These are phyloP conservation scores for Fomitopsis palustris DNA, from an alignment of 1,284 basidiomycete species.

Conservation along the genomic window DNA sequence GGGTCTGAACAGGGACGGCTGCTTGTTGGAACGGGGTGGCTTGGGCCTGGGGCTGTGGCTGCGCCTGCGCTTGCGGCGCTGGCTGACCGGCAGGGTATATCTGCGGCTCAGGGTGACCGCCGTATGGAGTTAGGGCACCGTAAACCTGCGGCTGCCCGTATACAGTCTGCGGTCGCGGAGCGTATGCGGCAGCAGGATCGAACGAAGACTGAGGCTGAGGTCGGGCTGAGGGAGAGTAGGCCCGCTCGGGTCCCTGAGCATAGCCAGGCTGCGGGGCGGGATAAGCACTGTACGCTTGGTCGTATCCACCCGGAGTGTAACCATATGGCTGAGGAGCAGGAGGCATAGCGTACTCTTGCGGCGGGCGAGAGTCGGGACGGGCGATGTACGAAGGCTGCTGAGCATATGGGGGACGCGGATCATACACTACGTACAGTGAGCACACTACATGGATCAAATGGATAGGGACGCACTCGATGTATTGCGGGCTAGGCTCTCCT, in stretches of 20 bases:
- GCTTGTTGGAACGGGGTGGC: background rate
- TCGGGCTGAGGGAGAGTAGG: slow-evolving; percentile 17
- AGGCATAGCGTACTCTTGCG: slow-evolving; percentile 18
- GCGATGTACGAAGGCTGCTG: slow-evolving; percentile 23
- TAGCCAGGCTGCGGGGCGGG: slow-evolving; percentile 34
- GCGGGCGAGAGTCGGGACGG: slow-evolving; percentile 26
- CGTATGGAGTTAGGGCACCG: slow-evolving; percentile 14
- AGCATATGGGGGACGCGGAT: slow-evolving; percentile 25
- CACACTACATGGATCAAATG: background rate
- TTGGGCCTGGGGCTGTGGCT: slow-evolving; percentile 8
- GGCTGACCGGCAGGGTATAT: slow-evolving; percentile 10
- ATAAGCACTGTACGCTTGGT: slow-evolving; percentile 42
- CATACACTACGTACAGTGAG: slow-evolving; percentile 22
- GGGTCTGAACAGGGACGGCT: background rate
- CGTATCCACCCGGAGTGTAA: slow-evolving; percentile 39
- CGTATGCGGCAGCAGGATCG: slow-evolving; percentile 38
- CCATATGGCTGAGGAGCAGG: slow-evolving; percentile 37
- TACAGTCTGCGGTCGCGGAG: slow-evolving; percentile 23
- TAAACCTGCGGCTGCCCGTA: slow-evolving; percentile 20
- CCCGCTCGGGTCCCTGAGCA: slow-evolving; percentile 24
- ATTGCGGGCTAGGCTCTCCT: slow-evolving; percentile 79
- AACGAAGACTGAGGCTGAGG: slow-evolving; percentile 24
- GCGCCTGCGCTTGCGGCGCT: slow-evolving; percentile 15
- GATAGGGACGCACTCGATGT: slow-evolving; percentile 44
- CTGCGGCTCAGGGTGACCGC: slow-evolving; percentile 13